Evolutionary conservation across 2,329 filamentous ascomycete species (phyloP).

Genomic region (Fusarium concolor): DNA sequence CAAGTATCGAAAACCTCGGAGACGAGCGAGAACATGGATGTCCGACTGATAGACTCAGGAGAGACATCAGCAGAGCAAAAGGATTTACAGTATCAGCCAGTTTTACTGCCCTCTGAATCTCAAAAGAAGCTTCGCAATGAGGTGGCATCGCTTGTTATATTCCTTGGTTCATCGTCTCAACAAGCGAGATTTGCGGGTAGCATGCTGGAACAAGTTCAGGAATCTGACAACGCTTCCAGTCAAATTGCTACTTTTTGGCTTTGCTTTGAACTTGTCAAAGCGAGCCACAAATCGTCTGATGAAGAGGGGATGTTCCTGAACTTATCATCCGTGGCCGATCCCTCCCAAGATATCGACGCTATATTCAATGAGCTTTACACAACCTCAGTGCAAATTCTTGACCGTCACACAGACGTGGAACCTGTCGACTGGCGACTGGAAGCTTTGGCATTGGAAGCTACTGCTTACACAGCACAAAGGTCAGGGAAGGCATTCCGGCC

Average conservation of each 20-base stretch:
- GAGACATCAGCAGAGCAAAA: slow-evolving; percentile 21
- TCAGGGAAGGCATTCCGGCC: slow-evolving; percentile 77
- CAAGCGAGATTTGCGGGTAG: slow-evolving; percentile 71
- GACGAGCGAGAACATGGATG: slow-evolving; percentile 31
- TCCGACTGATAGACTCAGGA: slow-evolving; percentile 46
- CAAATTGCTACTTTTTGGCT: slow-evolving; percentile 84
- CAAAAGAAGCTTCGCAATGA: slow-evolving; percentile 71
- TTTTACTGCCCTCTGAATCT: slow-evolving; percentile 73
- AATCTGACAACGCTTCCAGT: slow-evolving; percentile 63
- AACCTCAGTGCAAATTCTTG: slow-evolving; percentile 72
- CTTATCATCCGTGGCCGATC: slow-evolving; percentile 53
- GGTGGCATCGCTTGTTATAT: slow-evolving; percentile 68
- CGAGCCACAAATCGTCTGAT: slow-evolving; percentile 61
- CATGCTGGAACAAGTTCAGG: slow-evolving; percentile 72
- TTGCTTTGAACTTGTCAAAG: slow-evolving; percentile 76
- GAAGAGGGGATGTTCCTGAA: slow-evolving; percentile 76
- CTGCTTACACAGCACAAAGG: slow-evolving; percentile 79
- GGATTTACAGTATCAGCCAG: slow-evolving; percentile 63
- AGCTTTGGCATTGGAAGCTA: slow-evolving; percentile 83
- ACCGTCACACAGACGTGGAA: slow-evolving; percentile 62
- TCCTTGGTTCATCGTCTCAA: slow-evolving; percentile 67
- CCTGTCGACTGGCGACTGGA: slow-evolving; percentile 76
- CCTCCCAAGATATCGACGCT: slow-evolving; percentile 57
- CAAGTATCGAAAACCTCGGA: slow-evolving; percentile 38
- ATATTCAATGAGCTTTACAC: slow-evolving; percentile 75